A percentile compares a stretch with the other conserved stretches of the same genome.
These are phyloP conservation scores for Pichia kluyveri DNA, from an alignment of 805 yeast genomes.

Conservation along the genomic window DNA sequence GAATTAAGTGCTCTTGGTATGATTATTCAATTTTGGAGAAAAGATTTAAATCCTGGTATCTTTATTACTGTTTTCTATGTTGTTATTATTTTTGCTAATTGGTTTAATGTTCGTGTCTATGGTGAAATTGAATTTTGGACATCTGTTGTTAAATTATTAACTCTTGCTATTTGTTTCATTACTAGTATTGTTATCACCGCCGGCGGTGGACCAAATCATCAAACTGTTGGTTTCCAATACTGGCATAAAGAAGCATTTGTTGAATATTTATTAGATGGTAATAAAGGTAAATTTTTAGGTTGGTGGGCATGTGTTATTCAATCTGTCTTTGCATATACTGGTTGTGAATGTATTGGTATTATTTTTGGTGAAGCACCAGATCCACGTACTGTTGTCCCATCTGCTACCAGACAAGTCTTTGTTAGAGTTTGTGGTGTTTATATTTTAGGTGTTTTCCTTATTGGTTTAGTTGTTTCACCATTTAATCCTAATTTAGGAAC, in stretches of 20 bases:
- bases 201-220: constrained; percentile 41
- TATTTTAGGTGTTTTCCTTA: constrained; percentile 36
- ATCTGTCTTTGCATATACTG: constrained; percentile 36
- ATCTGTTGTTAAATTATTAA: constrained; percentile 31
- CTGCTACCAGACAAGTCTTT: constrained; percentile 44
- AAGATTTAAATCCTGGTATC: constrained; percentile 24
- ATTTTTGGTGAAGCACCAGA: constrained; percentile 40
- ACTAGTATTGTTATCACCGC: constrained; percentile 29
- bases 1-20: constrained; percentile 40
- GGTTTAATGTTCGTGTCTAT: constrained; percentile 35
- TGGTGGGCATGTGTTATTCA: constrained; percentile 31
- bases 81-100: constrained; percentile 36
- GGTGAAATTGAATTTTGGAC: constrained; percentile 44
- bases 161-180: constrained; percentile 30
- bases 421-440: constrained; percentile 46
- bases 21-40: constrained; percentile 39
- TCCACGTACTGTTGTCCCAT: constrained; percentile 39
- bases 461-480: constrained; percentile 47
- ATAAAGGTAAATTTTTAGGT: constrained; percentile 38
- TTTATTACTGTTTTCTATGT: constrained; percentile 17
- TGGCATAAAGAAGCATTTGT: constrained; percentile 25
- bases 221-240: constrained; percentile 28
- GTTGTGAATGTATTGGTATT: constrained; percentile 41
- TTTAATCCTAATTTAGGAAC: constrained; percentile 36
- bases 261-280: constrained; percentile 32